A percentile compares a stretch with the other conserved stretches of the same genome.
phyloP scores from a whole-genome alignment of 2,329 filamentous ascomycete genomes.

The Paracoccidioides brasiliensis region DNA sequence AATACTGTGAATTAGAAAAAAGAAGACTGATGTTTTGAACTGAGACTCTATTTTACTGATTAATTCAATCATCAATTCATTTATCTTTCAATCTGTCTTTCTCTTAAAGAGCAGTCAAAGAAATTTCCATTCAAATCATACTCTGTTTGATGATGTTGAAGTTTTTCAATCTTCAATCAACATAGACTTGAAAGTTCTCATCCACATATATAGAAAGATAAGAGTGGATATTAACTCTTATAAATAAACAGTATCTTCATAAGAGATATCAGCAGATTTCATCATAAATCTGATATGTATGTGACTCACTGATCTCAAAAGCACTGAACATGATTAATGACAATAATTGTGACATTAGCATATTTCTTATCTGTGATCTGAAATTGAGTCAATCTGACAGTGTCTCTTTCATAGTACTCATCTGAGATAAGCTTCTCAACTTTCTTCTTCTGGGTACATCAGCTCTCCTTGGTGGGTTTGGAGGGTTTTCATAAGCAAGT shows the following conservation, averaged over 20 bases:
- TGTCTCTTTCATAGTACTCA: not conserved
- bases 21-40: not conserved
- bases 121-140: conserved; percentile 6
- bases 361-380: conserved; percentile 4
- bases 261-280: not conserved
- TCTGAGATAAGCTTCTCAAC: not conserved
- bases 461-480: not conserved
- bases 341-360: conserved; percentile 2
- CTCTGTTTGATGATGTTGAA: conserved; percentile 2
- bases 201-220: conserved; percentile 2
- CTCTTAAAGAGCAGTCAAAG: conserved; percentile 6
- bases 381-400: conserved; percentile 1
- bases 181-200: conserved; percentile 3
- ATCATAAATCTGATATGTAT: not conserved
- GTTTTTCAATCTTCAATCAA: conserved; percentile 3
- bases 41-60: not conserved
- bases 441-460: not conserved
- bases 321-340: conserved; percentile 3
- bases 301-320: conserved; percentile 4
- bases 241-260: conserved; percentile 2
- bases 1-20: not conserved
- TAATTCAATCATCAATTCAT: conserved; percentile 4
- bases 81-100: conserved; percentile 3
- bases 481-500: conserved; percentile 1
- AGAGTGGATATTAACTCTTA: not conserved